Evolutionary conservation across 495 filamentous ascomycete genomes (phyloP).

Genomic region (Zalerion maritima): DNA sequence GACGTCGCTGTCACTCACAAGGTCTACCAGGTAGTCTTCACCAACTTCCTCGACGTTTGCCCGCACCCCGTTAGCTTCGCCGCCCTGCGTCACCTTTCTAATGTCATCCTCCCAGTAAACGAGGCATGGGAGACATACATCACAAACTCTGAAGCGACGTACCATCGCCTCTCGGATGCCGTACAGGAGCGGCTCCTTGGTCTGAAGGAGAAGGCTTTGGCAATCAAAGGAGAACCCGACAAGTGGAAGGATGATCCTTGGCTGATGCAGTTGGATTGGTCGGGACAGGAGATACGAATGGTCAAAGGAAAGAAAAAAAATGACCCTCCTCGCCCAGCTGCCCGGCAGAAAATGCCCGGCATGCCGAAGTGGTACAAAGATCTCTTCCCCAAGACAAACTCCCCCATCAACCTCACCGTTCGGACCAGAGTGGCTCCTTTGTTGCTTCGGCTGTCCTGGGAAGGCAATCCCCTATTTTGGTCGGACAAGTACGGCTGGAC

Average conservation of each 20-base stretch:
- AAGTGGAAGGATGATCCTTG: slow-evolving; percentile 68
- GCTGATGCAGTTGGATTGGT: slow-evolving; percentile 91
- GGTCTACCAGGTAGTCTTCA: slow-evolving; percentile 85
- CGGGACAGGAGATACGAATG: slow-evolving; percentile 80
- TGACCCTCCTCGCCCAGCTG: slow-evolving; percentile 61
- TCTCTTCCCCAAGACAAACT: slow-evolving; percentile 51
- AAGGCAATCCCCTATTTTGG: slow-evolving; percentile 80
- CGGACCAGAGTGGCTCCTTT: slow-evolving; percentile 79
- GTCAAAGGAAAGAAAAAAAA: slow-evolving; percentile 77
- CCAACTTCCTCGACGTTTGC: slow-evolving; percentile 71
- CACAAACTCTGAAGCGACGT: slow-evolving; percentile 67
- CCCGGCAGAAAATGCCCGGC: slow-evolving; percentile 81
- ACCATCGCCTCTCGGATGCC: slow-evolving; percentile 56
- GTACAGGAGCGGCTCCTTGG: slow-evolving; percentile 58
- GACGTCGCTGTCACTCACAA: slow-evolving; percentile 87
- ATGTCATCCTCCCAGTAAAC: slow-evolving; percentile 83
- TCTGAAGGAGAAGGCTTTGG: slow-evolving; percentile 61
- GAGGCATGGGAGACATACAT: slow-evolving; percentile 77
- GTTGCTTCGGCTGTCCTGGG: slow-evolving; percentile 75
- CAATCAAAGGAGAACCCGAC: slow-evolving; percentile 50
- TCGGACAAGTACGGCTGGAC: slow-evolving; percentile 87
- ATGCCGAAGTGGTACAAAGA: slow-evolving; percentile 96
- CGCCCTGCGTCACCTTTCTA: slow-evolving; percentile 78
- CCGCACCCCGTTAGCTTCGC: slow-evolving; percentile 97
- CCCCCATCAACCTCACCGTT: slow-evolving; percentile 63